Evolutionary conservation across 177 flowering plant genomes (phyloP).

Genomic region (Vitis hybrid): DNA sequence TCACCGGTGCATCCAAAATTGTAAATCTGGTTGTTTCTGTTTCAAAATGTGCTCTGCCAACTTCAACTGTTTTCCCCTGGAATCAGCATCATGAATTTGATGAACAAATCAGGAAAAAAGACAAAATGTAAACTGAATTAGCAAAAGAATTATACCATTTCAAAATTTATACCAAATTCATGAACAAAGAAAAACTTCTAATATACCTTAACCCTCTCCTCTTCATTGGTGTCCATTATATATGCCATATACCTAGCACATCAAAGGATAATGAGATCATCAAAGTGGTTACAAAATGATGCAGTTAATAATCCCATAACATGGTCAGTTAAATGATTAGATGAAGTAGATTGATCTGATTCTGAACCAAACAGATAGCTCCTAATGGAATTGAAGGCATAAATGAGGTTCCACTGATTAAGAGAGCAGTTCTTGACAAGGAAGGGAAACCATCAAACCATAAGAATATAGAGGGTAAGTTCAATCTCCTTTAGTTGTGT

Average conservation of each 20-base stretch:
- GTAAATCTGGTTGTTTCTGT: slow-evolving; percentile 91
- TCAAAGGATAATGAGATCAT: background rate
- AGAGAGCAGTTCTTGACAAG: too few species aligned
- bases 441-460: too few species aligned
- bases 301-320: background rate
- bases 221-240: slow-evolving; percentile 98
- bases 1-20: slow-evolving; percentile 98
- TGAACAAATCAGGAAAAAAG: background rate
- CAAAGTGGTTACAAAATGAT: background rate
- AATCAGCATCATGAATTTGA: slow-evolving; percentile 16
- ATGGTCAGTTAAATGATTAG: too few species aligned
- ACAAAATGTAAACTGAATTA: background rate
- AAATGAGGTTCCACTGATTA: too few species aligned
- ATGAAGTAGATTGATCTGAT: too few species aligned
- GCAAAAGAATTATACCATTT: background rate
- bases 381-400: too few species aligned
- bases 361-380: too few species aligned
- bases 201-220: slow-evolving; percentile 89
- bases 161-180: background rate
- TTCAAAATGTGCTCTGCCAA: slow-evolving; percentile 98
- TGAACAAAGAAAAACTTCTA: background rate
- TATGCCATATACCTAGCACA: slow-evolving; percentile 94
- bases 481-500: too few species aligned
- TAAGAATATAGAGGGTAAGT: too few species aligned
- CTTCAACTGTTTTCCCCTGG: slow-evolving; percentile 97